Percentiles rank a stretch among this genome's conserved stretches.
These are phyloP conservation scores for Apiosordaria backusii DNA, from an alignment of 495 filamentous ascomycete species.

Conservation along the genomic window DNA sequence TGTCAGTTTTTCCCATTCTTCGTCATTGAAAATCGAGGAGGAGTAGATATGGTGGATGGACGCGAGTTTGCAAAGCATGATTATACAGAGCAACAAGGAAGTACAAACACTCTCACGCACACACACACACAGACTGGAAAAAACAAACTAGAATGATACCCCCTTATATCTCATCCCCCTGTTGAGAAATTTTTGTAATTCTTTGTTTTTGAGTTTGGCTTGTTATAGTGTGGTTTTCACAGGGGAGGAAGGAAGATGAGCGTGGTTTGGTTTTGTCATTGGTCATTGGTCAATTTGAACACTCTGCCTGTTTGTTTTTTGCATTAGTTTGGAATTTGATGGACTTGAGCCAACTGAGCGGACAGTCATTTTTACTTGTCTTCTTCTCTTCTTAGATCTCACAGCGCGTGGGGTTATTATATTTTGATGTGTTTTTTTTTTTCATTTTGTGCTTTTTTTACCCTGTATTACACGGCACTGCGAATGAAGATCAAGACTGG, in stretches of 20 bases:
- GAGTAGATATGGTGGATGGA: not conserved
- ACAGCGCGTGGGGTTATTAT: not conserved
- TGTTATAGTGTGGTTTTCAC: slow-evolving; percentile 4
- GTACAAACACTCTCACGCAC: not conserved
- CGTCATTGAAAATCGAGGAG: slow-evolving; percentile 6
- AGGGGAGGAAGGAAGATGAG: not conserved
- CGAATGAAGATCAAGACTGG: not conserved
- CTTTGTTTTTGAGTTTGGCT: not conserved
- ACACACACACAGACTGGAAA: slow-evolving; percentile 1
- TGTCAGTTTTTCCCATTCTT: slow-evolving; percentile 19
- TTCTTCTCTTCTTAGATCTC: slow-evolving; percentile 8
- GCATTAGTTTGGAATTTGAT: not conserved
- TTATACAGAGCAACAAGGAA: not conserved
- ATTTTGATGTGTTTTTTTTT: not conserved
- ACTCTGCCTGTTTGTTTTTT: not conserved
- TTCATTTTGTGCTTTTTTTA: not conserved
- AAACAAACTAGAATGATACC: slow-evolving; percentile 31
- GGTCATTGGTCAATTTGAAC: not conserved
- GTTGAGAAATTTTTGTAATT: not conserved
- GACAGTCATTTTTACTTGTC: not conserved
- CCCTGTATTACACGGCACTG: not conserved
- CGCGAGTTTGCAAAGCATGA: not conserved
- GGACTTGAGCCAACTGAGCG: too few species aligned
- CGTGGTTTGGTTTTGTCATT: slow-evolving; percentile 5
- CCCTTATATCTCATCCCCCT: slow-evolving; percentile 8